Base-by-base conservation (phyloP, 1,284 basidiomycete genomes). In the Phlebopus sp. region DNA sequence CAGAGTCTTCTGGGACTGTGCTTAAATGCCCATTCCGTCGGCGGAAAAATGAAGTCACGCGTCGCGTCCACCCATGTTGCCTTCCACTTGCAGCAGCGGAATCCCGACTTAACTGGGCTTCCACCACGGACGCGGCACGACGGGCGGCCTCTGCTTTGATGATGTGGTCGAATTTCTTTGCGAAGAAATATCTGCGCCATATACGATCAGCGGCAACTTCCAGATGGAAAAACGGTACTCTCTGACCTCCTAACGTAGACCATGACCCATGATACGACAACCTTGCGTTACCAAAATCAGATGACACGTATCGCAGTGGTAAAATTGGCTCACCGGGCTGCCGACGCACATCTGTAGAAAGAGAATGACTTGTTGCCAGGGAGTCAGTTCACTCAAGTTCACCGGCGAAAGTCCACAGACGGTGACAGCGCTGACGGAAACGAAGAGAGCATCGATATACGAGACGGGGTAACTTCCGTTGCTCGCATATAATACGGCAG, bases 401-500 rank as follows among this genome's bases (percentile, higher is more conserved):
- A 90, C 71, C 5, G 88, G 84, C 36, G 78, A 75, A 21, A 93
- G 72, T 11, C 91, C 90, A 56, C 86, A 90, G 49, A 91, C 85
- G 3, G 84, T 83, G 73, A 91, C 82, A 8, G 87, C 82, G 63
- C 83, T 88, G 59, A 90, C 77, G 52, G 81, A 89, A 58, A 79
- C 77, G 70, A 82, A 93, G 37, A 92, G 75, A 10, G 82, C 74
- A 60, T 92, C 90, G 60, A 90, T 77, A 65, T 89, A 90, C 32
- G 75, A 57, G 40, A 90, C 74, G 40, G 75, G 78, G 55, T 74
- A 77, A 46, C 70, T 64, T 37, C 84, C 85, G 75, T 88, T 88
- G 65, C 76, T 77, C n/a, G 79, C 84, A 55, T 82, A 92, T 58
- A 92, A 77, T 43, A 92, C 80, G 23, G 62, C 78, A 17, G 90